phyloP scores from a whole-genome alignment of 139 green algal species.

The Marvania coccoides region DNA sequence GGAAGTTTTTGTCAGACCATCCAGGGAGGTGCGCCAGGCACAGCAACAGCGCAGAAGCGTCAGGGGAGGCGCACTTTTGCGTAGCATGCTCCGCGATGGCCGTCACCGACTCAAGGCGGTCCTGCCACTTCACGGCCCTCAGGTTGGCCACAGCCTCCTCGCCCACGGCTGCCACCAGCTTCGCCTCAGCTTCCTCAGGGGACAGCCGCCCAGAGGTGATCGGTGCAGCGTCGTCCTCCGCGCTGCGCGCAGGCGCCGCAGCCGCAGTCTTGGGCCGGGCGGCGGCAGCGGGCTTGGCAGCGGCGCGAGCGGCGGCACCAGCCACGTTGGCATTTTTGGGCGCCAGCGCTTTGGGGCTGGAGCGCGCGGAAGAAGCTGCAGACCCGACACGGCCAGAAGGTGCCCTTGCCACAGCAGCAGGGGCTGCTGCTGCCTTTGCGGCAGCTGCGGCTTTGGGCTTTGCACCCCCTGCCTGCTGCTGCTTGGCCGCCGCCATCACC shows the following conservation, averaged over 20 bases:
- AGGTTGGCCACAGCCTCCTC: conserved; percentile 50
- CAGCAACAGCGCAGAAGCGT: conserved; percentile 47
- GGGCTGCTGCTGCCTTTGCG: neutral
- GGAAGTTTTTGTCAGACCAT: conserved; percentile 95
- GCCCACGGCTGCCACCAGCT: conserved; percentile 46
- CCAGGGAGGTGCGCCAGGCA: conserved; percentile 64
- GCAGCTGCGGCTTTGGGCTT: conserved; percentile 5
- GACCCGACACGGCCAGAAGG: neutral
- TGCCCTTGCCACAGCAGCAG: neutral
- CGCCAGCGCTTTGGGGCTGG: conserved; percentile 6
- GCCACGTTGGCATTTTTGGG: conserved; percentile 2
- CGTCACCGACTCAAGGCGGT: conserved; percentile 73
- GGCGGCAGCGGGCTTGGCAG: neutral
- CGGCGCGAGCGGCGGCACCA: neutral
- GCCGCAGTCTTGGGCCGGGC: neutral
- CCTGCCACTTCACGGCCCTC: conserved; percentile 77
- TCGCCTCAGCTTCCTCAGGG: conserved; percentile 40
- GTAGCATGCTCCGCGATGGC: conserved; percentile 28
- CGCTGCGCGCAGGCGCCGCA: neutral
- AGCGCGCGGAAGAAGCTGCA: neutral
- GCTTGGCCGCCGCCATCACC: conserved; percentile 35
- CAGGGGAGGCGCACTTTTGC: conserved; percentile 21
- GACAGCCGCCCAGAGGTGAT: conserved; percentile 18
- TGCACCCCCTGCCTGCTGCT: conserved; percentile 55
- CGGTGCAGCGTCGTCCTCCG: neutral